Conservation (phyloP, 306 rosid species). For the Fragaria ananassa region DNA sequence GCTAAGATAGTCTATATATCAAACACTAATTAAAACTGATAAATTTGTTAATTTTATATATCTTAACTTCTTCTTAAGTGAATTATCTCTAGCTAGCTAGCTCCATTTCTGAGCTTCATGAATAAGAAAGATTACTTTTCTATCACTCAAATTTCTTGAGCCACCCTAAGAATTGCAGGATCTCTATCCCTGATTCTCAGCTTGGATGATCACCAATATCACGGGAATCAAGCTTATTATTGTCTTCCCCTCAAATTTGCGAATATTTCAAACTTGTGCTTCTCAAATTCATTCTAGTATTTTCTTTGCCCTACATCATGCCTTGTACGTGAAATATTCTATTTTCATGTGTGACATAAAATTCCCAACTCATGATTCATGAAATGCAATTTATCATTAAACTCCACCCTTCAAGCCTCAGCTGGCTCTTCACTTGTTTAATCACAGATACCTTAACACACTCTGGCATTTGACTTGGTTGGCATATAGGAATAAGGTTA, state of each 20-base stretch:
- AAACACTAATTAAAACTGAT: background rate
- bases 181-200: background rate
- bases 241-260: background rate
- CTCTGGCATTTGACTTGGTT: conserved; percentile 1
- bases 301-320: conserved; percentile 13
- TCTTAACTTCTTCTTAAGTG: background rate
- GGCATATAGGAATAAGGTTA: background rate
- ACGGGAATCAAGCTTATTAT: conserved; percentile 7
- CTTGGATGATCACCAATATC: background rate
- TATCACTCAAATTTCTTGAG: no score
- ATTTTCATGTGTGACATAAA: background rate
- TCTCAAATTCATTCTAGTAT: conserved; percentile 4
- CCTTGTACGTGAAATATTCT: conserved; percentile 19
- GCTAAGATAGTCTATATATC: background rate
- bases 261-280: conserved; percentile 23
- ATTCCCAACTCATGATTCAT: background rate
- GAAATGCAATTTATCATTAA: background rate
- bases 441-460: background rate
- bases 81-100: background rate
- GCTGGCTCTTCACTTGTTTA: background rate
- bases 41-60: no score
- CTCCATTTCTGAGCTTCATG: background rate
- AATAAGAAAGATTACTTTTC: no score
- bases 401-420: background rate
- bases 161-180: background rate